Conservation (phyloP, 2,329 filamentous ascomycete genomes). For the Bimuria novae-zelandiae region DNA sequence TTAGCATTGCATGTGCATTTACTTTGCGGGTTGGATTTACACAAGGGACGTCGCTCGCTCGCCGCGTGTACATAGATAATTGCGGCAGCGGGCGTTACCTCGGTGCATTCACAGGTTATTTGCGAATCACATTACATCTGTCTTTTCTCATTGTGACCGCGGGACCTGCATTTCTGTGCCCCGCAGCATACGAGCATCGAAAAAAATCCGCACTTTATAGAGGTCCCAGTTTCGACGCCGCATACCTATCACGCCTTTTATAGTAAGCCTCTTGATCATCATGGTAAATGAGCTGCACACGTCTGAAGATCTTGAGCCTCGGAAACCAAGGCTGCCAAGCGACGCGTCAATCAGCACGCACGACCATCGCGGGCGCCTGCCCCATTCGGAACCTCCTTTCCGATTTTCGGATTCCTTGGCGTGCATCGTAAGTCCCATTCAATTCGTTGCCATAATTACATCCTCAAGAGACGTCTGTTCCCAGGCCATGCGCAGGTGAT, state of each 20-base stretch:
- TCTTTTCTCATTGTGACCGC: too few relatives aligned
- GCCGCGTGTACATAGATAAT: constrained; percentile 9
- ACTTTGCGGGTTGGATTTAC: constrained; percentile 3
- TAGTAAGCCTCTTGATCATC: too few relatives aligned
- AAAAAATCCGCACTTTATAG: too few relatives aligned
- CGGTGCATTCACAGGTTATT: not conserved
- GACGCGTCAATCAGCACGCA: not conserved
- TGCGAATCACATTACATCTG: too few relatives aligned
- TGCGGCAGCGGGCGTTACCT: not conserved
- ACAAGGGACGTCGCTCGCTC: constrained; percentile 5
- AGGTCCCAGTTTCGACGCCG: too few relatives aligned
- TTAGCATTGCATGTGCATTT: constrained; percentile 18
- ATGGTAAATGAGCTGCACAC: too few relatives aligned
- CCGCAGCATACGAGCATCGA: too few relatives aligned
- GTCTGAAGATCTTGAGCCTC: not conserved
- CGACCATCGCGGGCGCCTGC: not conserved
- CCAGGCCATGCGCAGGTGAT: too few relatives aligned
- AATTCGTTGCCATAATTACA: not conserved
- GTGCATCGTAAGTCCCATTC: not conserved
- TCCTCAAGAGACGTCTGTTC: not conserved
- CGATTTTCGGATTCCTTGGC: constrained; percentile 5
- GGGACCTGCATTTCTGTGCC: too few relatives aligned
- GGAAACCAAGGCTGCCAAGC: not conserved
- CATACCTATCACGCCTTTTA: too few relatives aligned
- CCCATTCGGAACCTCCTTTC: constrained; percentile 6